Percentiles rank a stretch among this genome's conserved stretches.
Evolutionary conservation across 805 yeast species (phyloP).

Genomic region (Metschnikowia arizonensis): DNA sequence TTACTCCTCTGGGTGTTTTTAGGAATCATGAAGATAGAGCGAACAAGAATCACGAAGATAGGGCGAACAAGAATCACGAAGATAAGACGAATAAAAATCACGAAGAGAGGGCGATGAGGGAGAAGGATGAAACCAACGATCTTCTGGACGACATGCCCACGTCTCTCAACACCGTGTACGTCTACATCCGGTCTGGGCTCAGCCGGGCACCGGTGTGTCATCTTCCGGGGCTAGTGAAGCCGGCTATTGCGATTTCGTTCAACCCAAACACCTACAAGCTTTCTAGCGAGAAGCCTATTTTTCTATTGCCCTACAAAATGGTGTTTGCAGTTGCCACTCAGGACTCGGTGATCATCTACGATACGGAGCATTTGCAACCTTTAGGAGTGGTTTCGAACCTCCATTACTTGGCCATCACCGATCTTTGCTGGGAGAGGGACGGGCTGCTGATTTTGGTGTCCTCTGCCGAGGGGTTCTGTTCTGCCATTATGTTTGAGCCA

Average conservation of each 20-base stretch:
- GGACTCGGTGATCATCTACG: slow-evolving; percentile 76
- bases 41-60: no score
- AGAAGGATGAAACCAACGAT: slow-evolving; percentile 1
- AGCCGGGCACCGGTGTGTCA: slow-evolving; percentile 70
- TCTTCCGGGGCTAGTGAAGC: slow-evolving; percentile 74
- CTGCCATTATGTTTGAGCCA: slow-evolving; percentile 53
- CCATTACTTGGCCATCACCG: slow-evolving; percentile 88
- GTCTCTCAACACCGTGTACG: slow-evolving; percentile 64
- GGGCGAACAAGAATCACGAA: slow-evolving; percentile 24
- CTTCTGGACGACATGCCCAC: not conserved
- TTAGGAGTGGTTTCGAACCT: slow-evolving; percentile 71
- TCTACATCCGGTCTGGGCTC: slow-evolving; percentile 70
- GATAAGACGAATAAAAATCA: slow-evolving; percentile 21
- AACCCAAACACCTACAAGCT: slow-evolving; percentile 55
- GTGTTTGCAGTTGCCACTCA: slow-evolving; percentile 92
- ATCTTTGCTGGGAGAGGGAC: slow-evolving; percentile 76
- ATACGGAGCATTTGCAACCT: slow-evolving; percentile 67
- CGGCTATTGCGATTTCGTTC: slow-evolving; percentile 80
- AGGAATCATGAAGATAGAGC: no score
- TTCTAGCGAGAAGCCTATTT: slow-evolving; percentile 26
- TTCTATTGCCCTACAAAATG: slow-evolving; percentile 71
- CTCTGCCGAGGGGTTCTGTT: slow-evolving; percentile 91
- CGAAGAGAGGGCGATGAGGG: slow-evolving; percentile 14
- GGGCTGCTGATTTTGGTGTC: slow-evolving; percentile 69
- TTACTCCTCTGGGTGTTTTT: slow-evolving; percentile 71